These are phyloP conservation scores for Biscutella laevigata DNA, from an alignment of 441 rosid genomes.

Conservation along the genomic window DNA sequence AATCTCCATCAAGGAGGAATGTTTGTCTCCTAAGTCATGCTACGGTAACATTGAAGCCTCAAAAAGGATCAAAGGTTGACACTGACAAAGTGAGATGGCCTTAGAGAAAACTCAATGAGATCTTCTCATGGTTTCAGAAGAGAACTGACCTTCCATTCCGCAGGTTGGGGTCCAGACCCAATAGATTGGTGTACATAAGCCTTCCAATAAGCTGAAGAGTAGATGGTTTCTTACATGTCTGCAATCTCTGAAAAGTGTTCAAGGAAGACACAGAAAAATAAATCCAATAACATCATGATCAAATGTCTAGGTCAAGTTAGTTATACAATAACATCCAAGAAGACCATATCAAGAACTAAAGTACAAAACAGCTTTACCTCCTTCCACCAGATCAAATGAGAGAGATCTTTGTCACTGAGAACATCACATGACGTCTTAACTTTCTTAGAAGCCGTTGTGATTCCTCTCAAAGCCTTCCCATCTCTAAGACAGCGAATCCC, in stretches of 20 bases:
- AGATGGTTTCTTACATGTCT: slow-evolving; percentile 76
- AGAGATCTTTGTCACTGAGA: slow-evolving; percentile 56
- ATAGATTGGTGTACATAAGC: slow-evolving; percentile 64
- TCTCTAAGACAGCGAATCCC: slow-evolving; percentile 43
- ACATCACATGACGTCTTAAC: slow-evolving; percentile 30
- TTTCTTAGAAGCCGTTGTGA: slow-evolving; percentile 44
- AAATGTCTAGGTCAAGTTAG: neutral
- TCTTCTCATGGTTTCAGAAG: neutral
- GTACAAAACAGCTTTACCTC: slow-evolving; percentile 38
- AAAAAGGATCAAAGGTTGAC: neutral
- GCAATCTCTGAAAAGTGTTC: slow-evolving; percentile 53
- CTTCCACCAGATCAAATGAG: slow-evolving; percentile 85
- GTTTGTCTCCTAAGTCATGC: neutral
- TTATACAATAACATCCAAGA: neutral
- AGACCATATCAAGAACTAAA: neutral
- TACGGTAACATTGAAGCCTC: too few relatives aligned
- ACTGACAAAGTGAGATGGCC: neutral
- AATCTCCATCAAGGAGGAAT: neutral
- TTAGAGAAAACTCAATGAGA: neutral
- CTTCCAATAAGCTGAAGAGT: slow-evolving; percentile 60
- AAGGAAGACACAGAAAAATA: neutral
- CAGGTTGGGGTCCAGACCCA: slow-evolving; percentile 66
- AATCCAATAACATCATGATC: neutral
- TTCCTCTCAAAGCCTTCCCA: slow-evolving; percentile 35
- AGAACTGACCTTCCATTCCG: slow-evolving; percentile 69